These are phyloP conservation scores for Cinnamomum chago DNA, from an alignment of 164 flowering plant genomes.

Conservation along the genomic window DNA sequence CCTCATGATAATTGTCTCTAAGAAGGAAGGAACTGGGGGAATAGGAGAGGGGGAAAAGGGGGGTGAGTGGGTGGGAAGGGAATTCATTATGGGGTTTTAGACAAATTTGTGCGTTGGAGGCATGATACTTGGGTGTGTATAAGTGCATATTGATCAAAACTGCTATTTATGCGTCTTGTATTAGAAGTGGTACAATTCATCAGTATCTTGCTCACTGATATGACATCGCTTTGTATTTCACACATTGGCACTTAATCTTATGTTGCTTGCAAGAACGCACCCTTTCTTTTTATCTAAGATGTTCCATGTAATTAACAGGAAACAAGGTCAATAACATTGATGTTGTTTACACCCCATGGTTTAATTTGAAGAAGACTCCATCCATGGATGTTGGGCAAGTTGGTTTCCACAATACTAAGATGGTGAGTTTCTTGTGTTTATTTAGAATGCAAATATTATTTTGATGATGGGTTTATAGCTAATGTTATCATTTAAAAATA, in stretches of 20 bases:
- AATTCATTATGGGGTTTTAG: too few species aligned
- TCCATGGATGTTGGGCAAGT: constrained; percentile 99
- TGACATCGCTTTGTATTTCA: not conserved
- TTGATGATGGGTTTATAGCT: too few species aligned
- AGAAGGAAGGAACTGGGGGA: too few species aligned
- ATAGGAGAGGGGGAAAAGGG: too few species aligned
- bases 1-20: too few species aligned
- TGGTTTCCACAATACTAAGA: constrained; percentile 87
- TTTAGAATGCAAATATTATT: not conserved
- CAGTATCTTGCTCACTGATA: too few species aligned
- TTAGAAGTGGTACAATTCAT: not conserved
- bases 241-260: not conserved
- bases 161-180: too few species aligned
- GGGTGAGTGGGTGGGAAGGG: too few species aligned
- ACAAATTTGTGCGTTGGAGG: too few species aligned
- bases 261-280: not conserved
- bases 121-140: too few species aligned
- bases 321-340: constrained; percentile 94
- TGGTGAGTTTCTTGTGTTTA: constrained; percentile 37
- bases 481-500: too few species aligned
- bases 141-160: too few species aligned
- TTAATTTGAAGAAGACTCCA: constrained; percentile 89
- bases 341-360: constrained; percentile 98
- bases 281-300: not conserved
- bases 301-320: constrained; percentile 38